Evolutionary conservation across 352 stramenopile species (phyloP), one percentile per base, ranked within the genome.

Genomic region (Elongisporangium undulatum): DNA sequence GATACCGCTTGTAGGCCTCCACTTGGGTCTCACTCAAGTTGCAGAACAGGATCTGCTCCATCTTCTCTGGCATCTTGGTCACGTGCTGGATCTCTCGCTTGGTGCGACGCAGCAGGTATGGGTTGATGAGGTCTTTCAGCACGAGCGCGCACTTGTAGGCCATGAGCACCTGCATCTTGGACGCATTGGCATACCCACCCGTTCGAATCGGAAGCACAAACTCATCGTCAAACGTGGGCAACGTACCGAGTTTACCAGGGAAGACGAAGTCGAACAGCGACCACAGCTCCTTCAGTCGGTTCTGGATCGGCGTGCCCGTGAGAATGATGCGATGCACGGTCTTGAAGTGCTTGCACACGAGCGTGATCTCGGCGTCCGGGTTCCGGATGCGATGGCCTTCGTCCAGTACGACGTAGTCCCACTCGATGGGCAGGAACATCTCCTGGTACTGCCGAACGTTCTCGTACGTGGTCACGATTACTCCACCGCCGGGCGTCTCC

Each of bases 361-460:
- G 64, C 22, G 96, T 98, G 50, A 99, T 96, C 66, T 98, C 94
- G 9, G 96, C 95, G 58, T 99, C 93, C 4, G 96, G 96, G 73
- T 99, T 99, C 29, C 97, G 84, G 62, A 99, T 99, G 53, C 97
- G 97, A 74, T 99, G 97, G 24, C 96, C 98, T 79, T 99, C 98
- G 64, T 99, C 98, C 51, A 99, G 82, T 15, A 99, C 86, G 29
- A 98, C 91, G 62, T 99, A 99, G 64, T 96, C 96, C 96, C 96
- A 99, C 59, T 94, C 75, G 49, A 97, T 79, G 24, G 82, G 77
- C 45, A 96, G 75, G 66, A 98, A 97, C 19, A 95, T 71, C 55
- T 95, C 85, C 52, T 96, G 76, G 53, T 96, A 93, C 63, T 94
- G 74, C 15, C 97, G 84, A 38, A 99, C 83, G 29, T 92, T 97